These are phyloP conservation scores for Arabis alpina DNA, from an alignment of 345 rosid species.

Conservation along the genomic window DNA sequence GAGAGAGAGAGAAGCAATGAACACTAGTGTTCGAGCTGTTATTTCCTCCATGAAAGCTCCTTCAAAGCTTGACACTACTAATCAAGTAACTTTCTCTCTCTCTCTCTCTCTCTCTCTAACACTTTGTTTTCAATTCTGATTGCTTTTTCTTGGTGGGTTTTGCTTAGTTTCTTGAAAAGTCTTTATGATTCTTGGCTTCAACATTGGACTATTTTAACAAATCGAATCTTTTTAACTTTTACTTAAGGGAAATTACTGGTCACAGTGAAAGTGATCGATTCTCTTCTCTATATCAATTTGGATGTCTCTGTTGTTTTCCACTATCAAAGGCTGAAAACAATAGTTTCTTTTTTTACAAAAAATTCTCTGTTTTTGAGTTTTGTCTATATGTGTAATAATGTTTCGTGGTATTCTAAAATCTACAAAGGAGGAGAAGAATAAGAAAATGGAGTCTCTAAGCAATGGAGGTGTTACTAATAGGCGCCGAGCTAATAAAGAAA, in stretches of 20 bases:
- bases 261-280: constrained; percentile 37
- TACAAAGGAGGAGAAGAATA: constrained; percentile 43
- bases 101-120: background rate
- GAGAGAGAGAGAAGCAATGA: constrained; percentile 54
- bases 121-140: constrained; percentile 26
- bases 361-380: constrained; percentile 12
- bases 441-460: constrained; percentile 63
- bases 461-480: constrained; percentile 44
- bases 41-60: constrained; percentile 75
- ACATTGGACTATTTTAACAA: constrained; percentile 36
- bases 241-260: constrained; percentile 35
- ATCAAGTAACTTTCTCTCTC: constrained; percentile 53
- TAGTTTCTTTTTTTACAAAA: constrained; percentile 35
- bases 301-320: constrained; percentile 50
- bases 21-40: constrained; percentile 70
- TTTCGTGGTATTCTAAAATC: constrained; percentile 40
- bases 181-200: constrained; percentile 40
- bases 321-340: constrained; percentile 60
- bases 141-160: constrained; percentile 21
- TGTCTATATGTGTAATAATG: constrained; percentile 24
- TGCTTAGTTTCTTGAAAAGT: constrained; percentile 37
- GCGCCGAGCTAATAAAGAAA: constrained; percentile 75
- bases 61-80: constrained; percentile 50
- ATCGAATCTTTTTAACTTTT: constrained; percentile 25
- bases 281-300: constrained; percentile 31